Conservation (phyloP, 192 early-diverging fungal species). For the Coemansia pectinata region DNA sequence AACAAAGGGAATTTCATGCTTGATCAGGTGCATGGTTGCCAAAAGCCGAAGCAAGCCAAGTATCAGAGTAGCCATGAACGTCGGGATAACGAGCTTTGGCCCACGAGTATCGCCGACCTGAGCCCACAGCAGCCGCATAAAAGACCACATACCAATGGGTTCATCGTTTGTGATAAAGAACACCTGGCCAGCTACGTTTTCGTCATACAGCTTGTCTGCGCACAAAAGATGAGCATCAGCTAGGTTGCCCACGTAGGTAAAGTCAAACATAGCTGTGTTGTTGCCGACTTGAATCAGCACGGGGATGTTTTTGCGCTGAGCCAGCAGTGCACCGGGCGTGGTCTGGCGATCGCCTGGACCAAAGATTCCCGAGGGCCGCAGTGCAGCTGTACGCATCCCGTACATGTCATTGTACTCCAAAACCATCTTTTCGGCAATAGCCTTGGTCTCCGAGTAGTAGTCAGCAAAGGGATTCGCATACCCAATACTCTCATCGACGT, state of each 20-base stretch:
- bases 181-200: constrained; percentile 59
- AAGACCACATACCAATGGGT: constrained; percentile 89
- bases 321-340: constrained; percentile 67
- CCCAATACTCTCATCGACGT: constrained; percentile 77
- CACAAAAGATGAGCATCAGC: constrained; percentile 90
- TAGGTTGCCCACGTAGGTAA: constrained; percentile 93
- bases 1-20: constrained; percentile 76
- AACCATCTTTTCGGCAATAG: constrained; percentile 73
- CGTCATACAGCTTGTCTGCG: constrained; percentile 69
- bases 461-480: constrained; percentile 79
- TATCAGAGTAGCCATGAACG: constrained; percentile 67
- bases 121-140: constrained; percentile 70
- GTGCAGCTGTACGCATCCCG: constrained; percentile 68
- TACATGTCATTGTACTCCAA: constrained; percentile 67
- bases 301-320: constrained; percentile 61
- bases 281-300: constrained; percentile 78
- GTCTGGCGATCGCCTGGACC: constrained; percentile 80
- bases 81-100: constrained; percentile 63
- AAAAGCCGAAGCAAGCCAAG: constrained; percentile 63
- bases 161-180: constrained; percentile 93
- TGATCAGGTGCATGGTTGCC: constrained; percentile 59
- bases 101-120: constrained; percentile 60
- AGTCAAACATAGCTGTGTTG: constrained; percentile 83
- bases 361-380: constrained; percentile 91
- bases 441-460: constrained; percentile 93